Evolutionary conservation across 345 rosid genomes (phyloP).

Genomic region (Adansonia digitata): DNA sequence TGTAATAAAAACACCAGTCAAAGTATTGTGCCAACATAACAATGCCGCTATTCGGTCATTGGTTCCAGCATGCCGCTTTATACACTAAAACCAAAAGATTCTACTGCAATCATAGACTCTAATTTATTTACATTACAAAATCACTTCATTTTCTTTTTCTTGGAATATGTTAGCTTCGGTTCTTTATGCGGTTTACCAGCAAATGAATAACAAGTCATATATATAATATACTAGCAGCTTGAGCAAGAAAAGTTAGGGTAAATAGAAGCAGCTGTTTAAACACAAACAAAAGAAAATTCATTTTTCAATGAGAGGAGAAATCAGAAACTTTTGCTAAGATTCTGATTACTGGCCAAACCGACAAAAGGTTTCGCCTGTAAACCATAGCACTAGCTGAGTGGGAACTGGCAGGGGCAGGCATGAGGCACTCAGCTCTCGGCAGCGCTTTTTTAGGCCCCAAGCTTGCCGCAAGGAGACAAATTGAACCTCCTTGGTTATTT

Average conservation of each 20-base stretch:
- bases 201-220: neutral
- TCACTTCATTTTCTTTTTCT: neutral
- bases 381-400: slow-evolving; percentile 15
- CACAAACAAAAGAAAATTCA: neutral
- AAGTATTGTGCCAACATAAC: neutral
- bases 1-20: neutral
- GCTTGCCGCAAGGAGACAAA: slow-evolving; percentile 31
- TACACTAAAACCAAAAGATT: neutral
- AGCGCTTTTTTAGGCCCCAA: slow-evolving; percentile 36
- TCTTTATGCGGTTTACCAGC: neutral
- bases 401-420: slow-evolving; percentile 15
- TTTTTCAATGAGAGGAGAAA: too few species aligned
- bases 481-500: slow-evolving; percentile 22
- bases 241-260: neutral
- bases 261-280: neutral
- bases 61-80: neutral
- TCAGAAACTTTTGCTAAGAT: neutral
- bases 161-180: neutral
- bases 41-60: neutral
- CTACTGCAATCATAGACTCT: neutral
- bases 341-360: slow-evolving; percentile 19
- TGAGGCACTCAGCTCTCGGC: too few species aligned
- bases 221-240: neutral
- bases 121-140: neutral
- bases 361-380: slow-evolving; percentile 12